Conservation (phyloP, 148 eudicot species). For the Fallopia convolvulus region DNA sequence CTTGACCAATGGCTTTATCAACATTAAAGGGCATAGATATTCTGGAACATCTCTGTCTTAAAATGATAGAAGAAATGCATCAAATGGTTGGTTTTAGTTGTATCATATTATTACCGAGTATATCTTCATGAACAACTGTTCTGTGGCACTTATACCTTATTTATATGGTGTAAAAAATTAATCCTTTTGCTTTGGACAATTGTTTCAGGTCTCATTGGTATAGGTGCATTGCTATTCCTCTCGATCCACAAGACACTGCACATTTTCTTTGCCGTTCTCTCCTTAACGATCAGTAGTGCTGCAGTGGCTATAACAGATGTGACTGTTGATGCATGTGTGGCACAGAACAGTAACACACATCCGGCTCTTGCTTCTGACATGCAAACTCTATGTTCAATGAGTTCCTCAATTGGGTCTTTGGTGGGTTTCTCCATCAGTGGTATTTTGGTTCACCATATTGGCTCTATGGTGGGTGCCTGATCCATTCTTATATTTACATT, state of each 20-base stretch:
- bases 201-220: conserved; percentile 56
- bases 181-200: neutral
- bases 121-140: neutral
- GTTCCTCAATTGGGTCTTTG: conserved; percentile 72
- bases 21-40: no score
- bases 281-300: conserved; percentile 58
- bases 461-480: conserved; percentile 55
- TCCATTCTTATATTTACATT: neutral
- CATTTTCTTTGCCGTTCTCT: conserved; percentile 55
- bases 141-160: neutral
- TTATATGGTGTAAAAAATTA: neutral
- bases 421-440: conserved; percentile 85
- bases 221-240: conserved; percentile 60
- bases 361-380: conserved; percentile 76
- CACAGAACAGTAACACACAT: conserved; percentile 65
- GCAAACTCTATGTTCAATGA: conserved; percentile 88
- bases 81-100: neutral
- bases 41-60: neutral
- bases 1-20: neutral
- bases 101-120: neutral
- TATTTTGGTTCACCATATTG: conserved; percentile 72
- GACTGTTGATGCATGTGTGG: conserved; percentile 97
- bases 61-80: no score
- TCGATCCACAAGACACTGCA: conserved; percentile 54
- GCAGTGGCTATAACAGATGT: conserved; percentile 95